phyloP scores from a whole-genome alignment of 2,329 filamentous ascomycete species.

The Laburnicola sp. region DNA sequence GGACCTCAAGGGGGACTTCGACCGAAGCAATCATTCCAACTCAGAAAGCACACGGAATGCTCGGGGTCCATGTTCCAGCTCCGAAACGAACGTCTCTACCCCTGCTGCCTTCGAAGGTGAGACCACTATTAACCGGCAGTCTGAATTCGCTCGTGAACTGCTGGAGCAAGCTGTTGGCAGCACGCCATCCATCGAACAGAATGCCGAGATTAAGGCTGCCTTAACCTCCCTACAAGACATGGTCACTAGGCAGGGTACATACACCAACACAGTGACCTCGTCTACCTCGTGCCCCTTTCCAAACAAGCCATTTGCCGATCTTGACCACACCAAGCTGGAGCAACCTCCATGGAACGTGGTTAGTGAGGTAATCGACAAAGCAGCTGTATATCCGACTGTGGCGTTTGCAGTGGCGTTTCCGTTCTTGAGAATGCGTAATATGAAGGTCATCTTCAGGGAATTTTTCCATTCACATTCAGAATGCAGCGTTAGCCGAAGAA shows the following conservation, averaged over 20 bases:
- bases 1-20: constrained; percentile 27
- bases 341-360: constrained; percentile 38
- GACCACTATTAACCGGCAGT: constrained; percentile 54
- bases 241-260: constrained; percentile 32
- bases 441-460: constrained; percentile 31
- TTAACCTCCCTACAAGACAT: constrained; percentile 39
- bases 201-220: constrained; percentile 39
- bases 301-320: constrained; percentile 28
- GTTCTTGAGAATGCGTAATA: constrained; percentile 33
- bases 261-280: constrained; percentile 16
- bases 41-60: constrained; percentile 23
- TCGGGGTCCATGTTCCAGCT: constrained; percentile 17
- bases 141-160: constrained; percentile 51
- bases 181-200: constrained; percentile 39
- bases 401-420: constrained; percentile 38
- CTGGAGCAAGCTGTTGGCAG: constrained; percentile 47
- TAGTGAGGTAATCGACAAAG: constrained; percentile 29
- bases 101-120: constrained; percentile 53
- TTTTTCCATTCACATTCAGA: constrained; percentile 26
- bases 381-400: constrained; percentile 38
- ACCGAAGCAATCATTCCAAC: constrained; percentile 30
- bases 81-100: constrained; percentile 30
- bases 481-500: constrained; percentile 25
- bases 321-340: constrained; percentile 33
- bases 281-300: constrained; percentile 19